Evolutionary conservation across 2,329 filamentous ascomycete species (phyloP).

Genomic region (Nemania sp.): DNA sequence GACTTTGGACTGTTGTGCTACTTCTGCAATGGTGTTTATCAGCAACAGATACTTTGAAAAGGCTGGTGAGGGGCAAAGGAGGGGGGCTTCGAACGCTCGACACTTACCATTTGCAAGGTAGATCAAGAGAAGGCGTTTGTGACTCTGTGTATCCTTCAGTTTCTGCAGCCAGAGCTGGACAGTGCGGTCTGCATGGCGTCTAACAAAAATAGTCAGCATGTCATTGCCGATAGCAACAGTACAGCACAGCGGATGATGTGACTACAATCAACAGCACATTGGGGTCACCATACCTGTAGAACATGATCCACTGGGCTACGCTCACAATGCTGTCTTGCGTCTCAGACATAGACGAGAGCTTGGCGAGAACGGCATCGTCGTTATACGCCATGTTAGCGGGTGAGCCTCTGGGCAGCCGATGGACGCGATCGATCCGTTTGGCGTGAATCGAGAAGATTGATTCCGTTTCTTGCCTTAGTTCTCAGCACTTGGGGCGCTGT

Average conservation of each 20-base stretch:
- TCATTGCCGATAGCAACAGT: conserved; percentile 4
- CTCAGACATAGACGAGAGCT: conserved; percentile 93
- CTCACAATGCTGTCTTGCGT: conserved; percentile 96
- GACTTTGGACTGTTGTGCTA: conserved; percentile 93
- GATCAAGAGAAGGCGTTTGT: conserved; percentile 85
- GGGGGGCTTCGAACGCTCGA: neutral
- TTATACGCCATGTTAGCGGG: conserved; percentile 79
- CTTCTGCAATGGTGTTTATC: conserved; percentile 63
- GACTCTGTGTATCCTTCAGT: conserved; percentile 81
- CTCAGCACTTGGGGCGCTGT: neutral
- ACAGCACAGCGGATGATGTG: neutral
- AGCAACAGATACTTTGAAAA: conserved; percentile 13
- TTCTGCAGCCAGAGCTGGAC: conserved; percentile 90
- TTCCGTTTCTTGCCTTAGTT: neutral
- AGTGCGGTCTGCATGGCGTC: conserved; percentile 88
- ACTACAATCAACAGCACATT: conserved; percentile 8
- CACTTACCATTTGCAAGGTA: conserved; percentile 89
- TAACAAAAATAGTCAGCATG: conserved; percentile 47
- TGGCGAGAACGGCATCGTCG: conserved; percentile 92
- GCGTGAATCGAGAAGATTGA: neutral
- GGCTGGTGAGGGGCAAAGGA: neutral
- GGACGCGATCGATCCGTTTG: neutral
- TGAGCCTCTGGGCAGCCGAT: neutral
- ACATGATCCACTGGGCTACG: conserved; percentile 99
- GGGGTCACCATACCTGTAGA: conserved; percentile 73